phyloP scores from a whole-genome alignment of 345 rosid genomes.

The Aegle marmelos region DNA sequence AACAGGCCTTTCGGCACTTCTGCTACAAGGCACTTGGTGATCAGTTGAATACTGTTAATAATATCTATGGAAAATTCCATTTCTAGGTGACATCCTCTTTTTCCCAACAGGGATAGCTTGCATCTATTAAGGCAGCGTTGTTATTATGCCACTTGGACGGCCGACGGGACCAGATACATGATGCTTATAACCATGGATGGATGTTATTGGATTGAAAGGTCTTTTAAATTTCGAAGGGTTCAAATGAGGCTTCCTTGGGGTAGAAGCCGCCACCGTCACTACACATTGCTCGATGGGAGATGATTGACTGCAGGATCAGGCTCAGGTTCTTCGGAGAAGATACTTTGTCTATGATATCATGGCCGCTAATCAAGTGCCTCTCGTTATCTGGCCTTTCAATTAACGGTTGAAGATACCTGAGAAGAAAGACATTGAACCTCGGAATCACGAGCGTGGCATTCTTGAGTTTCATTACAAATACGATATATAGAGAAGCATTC shows the following conservation, averaged over 20 bases:
- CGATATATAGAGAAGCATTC: conserved; percentile 72
- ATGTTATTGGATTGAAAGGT: conserved; percentile 78
- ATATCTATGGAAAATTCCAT: conserved; percentile 44
- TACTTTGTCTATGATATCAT: conserved; percentile 92
- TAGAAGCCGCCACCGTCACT: conserved; percentile 70
- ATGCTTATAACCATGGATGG: conserved; percentile 88
- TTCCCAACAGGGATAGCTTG: conserved; percentile 84
- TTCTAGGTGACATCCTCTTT: conserved; percentile 82
- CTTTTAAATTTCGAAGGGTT: conserved; percentile 83
- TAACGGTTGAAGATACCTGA: conserved; percentile 96
- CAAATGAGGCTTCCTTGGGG: conserved; percentile 89
- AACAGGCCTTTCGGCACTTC: conserved; percentile 45
- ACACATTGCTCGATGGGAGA: conserved; percentile 91
- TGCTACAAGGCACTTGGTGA: conserved; percentile 59
- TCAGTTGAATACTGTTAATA: conserved; percentile 36
- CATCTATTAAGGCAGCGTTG: conserved; percentile 85
- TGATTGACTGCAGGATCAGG: conserved; percentile 59
- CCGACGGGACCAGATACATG: conserved; percentile 97
- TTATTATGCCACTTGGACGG: conserved; percentile 98
- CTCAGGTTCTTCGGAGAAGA: conserved; percentile 81
- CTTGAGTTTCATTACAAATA: conserved; percentile 72
- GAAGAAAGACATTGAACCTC: conserved; percentile 88
- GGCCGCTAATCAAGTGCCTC: conserved; percentile 63
- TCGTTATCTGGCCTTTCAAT: conserved; percentile 85
- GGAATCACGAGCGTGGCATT: conserved; percentile 69